Conservation (phyloP, 148 eudicot species). For the Chenopodium album region DNA sequence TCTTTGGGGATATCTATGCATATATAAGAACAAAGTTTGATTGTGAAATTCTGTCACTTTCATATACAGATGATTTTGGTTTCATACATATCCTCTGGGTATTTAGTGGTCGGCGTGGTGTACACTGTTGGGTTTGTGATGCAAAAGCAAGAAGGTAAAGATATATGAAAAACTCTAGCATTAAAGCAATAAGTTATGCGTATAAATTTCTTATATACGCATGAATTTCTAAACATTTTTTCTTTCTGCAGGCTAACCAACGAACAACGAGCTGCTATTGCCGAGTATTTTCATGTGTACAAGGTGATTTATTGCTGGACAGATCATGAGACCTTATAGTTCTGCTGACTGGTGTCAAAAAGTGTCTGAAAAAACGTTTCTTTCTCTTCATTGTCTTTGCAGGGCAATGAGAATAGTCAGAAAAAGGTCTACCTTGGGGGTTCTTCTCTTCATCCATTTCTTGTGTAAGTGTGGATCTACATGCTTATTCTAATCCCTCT, state of each 20-base stretch:
- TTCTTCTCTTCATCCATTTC: slow-evolving; percentile 69
- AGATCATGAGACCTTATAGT: neutral
- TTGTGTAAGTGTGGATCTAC: slow-evolving; percentile 51
- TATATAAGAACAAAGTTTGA: slow-evolving; percentile 3
- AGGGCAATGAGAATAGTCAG: slow-evolving; percentile 76
- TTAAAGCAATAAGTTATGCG: neutral
- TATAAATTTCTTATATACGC: neutral
- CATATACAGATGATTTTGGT: slow-evolving; percentile 79
- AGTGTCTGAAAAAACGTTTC: neutral
- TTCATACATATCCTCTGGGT: slow-evolving; percentile 93
- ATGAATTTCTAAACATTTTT: slow-evolving; percentile 4
- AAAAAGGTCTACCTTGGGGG: slow-evolving; percentile 61
- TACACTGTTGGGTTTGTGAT: slow-evolving; percentile 99
- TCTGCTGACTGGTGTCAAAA: slow-evolving; percentile 1
- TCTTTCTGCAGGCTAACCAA: slow-evolving; percentile 60
- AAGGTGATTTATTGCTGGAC: slow-evolving; percentile 42
- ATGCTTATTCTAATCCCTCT: neutral
- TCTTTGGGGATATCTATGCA: neutral
- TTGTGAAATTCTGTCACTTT: slow-evolving; percentile 9
- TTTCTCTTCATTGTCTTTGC: slow-evolving; percentile 16
- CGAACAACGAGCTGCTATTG: slow-evolving; percentile 79
- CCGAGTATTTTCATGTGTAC: slow-evolving; percentile 74
- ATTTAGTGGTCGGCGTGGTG: slow-evolving; percentile 97
- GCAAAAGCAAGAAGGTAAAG: slow-evolving; percentile 86
- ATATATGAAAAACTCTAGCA: neutral